Conservation (phyloP, 2,329 filamentous ascomycete genomes). For the Colletotrichum horii region DNA sequence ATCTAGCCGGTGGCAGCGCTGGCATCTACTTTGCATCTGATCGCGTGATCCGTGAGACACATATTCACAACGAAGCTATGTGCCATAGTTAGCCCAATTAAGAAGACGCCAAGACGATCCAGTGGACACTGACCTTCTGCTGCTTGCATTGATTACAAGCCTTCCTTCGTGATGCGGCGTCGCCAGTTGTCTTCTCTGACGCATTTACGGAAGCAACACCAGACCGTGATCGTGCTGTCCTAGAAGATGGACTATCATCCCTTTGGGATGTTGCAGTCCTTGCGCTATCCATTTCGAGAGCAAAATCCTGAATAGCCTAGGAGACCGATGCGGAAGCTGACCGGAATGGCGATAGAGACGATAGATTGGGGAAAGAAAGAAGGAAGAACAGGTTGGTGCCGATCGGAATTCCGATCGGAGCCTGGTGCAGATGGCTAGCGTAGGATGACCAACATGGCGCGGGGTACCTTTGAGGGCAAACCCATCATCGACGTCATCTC, state of each 20-base stretch:
- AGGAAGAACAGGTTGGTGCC: neutral
- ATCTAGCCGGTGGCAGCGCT: neutral
- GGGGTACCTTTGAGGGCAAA: neutral
- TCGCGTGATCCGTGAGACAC: neutral
- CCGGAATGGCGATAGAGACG: accelerated
- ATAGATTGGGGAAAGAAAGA: neutral
- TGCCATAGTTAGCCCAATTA: neutral
- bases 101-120: neutral
- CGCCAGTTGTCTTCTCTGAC: neutral
- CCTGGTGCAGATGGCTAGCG: neutral
- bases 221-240: neutral
- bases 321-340: neutral
- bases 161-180: neutral
- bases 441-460: neutral
- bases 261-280: neutral
- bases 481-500: neutral
- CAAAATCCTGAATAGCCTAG: neutral
- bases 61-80: neutral
- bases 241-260: neutral
- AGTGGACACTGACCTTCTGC: neutral
- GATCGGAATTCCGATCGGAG: neutral
- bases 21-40: neutral
- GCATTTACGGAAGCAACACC: neutral
- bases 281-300: neutral
- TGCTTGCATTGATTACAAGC: neutral